Percentiles rank a stretch among this genome's conserved stretches.
These are phyloP conservation scores for Yamadazyma blattariae DNA, from an alignment of 1,139 yeast species.

Conservation along the genomic window DNA sequence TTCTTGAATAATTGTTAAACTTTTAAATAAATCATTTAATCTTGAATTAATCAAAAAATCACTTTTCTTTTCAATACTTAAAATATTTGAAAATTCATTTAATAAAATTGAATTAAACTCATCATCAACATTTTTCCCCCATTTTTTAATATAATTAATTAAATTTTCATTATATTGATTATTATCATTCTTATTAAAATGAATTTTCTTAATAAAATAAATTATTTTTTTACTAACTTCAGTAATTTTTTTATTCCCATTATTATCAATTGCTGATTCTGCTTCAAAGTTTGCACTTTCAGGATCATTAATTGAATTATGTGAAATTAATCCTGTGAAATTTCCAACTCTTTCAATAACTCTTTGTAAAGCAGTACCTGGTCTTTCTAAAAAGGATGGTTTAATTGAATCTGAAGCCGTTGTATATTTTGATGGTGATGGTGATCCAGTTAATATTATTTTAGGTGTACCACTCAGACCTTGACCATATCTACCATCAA, in stretches of 20 bases:
- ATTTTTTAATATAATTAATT: conserved; percentile 3
- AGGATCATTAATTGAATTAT: not conserved
- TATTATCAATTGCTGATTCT: not conserved
- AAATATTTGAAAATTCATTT: conserved; percentile 9
- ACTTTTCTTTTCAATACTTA: conserved; percentile 6
- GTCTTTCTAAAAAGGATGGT: conserved; percentile 18
- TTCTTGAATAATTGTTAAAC: conserved; percentile 44
- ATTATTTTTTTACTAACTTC: conserved; percentile 3
- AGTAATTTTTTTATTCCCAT: not conserved
- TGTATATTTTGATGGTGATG: conserved; percentile 3
- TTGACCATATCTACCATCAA: not conserved
- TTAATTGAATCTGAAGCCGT: conserved; percentile 3
- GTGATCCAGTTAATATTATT: not conserved
- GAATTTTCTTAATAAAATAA: conserved; percentile 1
- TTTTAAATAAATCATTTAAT: conserved; percentile 19
- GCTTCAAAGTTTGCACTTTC: not conserved
- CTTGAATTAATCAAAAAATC: conserved; percentile 2
- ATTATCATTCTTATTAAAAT: not conserved
- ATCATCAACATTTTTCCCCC: conserved; percentile 9
- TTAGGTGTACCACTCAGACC: not conserved
- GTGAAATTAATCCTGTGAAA: conserved; percentile 15
- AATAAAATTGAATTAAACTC: conserved; percentile 6
- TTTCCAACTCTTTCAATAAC: conserved; percentile 26
- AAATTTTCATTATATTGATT: conserved; percentile 1
- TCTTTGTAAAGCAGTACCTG: conserved; percentile 29